Percentiles rank a stretch among this genome's conserved stretches.
Conservation (phyloP, 2,329 filamentous ascomycete genomes). For the Aureobasidium sp. region DNA sequence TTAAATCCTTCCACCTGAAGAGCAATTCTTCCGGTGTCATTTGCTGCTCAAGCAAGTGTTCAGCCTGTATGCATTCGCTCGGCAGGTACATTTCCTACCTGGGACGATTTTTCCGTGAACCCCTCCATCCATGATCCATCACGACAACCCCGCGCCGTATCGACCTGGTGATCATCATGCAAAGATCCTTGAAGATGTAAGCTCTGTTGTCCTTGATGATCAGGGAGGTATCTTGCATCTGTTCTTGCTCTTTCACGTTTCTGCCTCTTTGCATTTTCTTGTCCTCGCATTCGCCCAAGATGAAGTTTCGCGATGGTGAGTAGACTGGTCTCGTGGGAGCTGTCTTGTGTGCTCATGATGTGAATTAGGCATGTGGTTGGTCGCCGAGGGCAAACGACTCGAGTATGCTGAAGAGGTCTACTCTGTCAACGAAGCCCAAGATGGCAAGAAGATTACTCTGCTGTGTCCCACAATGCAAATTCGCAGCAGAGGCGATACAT, state of each 20-base stretch:
- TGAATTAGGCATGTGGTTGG: constrained; percentile 52
- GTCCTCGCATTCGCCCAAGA: constrained; percentile 23
- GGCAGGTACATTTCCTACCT: neutral
- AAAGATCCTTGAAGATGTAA: neutral
- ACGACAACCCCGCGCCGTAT: neutral
- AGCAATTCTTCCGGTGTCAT: neutral
- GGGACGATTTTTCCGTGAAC: constrained; percentile 5
- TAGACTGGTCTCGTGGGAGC: neutral
- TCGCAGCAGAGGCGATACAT: constrained; percentile 44
- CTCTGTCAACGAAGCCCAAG: constrained; percentile 38
- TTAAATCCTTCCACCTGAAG: neutral
- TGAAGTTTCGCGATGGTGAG: constrained; percentile 55
- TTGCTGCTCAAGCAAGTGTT: neutral
- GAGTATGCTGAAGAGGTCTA: constrained; percentile 61
- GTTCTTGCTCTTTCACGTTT: neutral
- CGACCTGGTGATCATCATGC: neutral
- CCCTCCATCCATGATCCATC: neutral
- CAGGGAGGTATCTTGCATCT: neutral
- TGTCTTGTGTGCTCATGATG: constrained; percentile 13
- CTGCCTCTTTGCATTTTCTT: neutral
- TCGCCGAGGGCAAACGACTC: constrained; percentile 50
- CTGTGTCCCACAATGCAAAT: constrained; percentile 53
- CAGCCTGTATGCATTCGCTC: neutral
- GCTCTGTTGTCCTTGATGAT: neutral
- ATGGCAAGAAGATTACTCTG: constrained; percentile 43